These are phyloP conservation scores for Darksidea phi DNA, from an alignment of 495 filamentous ascomycete genomes.

Conservation along the genomic window DNA sequence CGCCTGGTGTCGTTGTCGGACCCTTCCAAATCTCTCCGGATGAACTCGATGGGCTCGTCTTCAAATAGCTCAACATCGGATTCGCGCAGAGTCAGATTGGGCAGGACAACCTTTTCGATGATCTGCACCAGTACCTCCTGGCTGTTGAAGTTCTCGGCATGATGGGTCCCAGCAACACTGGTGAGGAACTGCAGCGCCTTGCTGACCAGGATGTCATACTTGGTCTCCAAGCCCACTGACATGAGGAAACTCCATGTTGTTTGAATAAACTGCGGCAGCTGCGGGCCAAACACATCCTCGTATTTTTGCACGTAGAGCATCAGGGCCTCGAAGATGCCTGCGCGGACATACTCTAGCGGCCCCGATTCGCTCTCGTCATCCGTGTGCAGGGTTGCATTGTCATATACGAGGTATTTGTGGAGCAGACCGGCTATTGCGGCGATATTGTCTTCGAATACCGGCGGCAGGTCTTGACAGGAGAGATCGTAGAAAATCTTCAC, in stretches of 20 bases:
- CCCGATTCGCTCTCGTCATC: constrained; percentile 86
- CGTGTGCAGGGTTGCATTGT: constrained; percentile 75
- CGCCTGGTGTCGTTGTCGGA: constrained; percentile 92
- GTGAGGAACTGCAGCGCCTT: constrained; percentile 91
- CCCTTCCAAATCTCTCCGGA: constrained; percentile 90
- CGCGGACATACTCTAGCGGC: constrained; percentile 77
- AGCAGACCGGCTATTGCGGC: constrained; percentile 69
- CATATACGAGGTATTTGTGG: constrained; percentile 90
- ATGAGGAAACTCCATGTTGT: constrained; percentile 91
- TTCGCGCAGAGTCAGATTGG: constrained; percentile 84
- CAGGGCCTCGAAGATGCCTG: constrained; percentile 86
- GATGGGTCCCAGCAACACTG: constrained; percentile 72
- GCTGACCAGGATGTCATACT: constrained; percentile 95
- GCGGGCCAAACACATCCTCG: constrained; percentile 81
- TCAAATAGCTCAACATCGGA: constrained; percentile 95
- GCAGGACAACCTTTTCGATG: constrained; percentile 90
- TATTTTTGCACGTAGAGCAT: constrained; percentile 89
- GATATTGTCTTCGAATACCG: constrained; percentile 85
- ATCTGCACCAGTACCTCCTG: constrained; percentile 72
- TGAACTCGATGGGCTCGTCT: constrained; percentile 98
- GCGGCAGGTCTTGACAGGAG: constrained; percentile 92
- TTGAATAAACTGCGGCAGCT: constrained; percentile 76
- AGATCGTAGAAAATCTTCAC: constrained; percentile 93
- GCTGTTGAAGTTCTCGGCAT: constrained; percentile 83
- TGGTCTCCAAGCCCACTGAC: constrained; percentile 77